Evolutionary conservation across 768 basidiomycete species (phyloP), one percentile per base, ranked within the genome.

Genomic region (Amanita phalloides): DNA sequence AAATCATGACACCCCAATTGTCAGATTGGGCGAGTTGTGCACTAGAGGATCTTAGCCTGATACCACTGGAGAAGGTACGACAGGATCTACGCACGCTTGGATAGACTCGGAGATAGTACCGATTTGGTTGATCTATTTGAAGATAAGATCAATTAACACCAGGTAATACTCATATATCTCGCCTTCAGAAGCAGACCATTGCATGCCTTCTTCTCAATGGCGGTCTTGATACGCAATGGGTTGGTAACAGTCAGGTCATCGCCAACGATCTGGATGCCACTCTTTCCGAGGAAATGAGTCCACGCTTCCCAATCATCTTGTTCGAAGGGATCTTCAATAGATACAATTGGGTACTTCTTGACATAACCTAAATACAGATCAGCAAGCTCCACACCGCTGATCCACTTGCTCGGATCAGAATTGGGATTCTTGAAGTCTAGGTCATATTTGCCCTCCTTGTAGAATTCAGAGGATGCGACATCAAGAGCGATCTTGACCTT

Each of bases 301-400:
- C 96, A 99, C 38, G 93, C 91, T 66, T 91, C 92, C 91, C 92
- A 97, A 74, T 99, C 96, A 66, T 99, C 96, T 75, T 99, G 94
- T 71, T 98, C 95, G 72, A 99, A 99, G 67, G 96, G 95, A 69
- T 99, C 96, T 73, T 95, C 93, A 60, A 94, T 79, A 30, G 91
- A 93, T 53, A 90, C 81, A 58, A 97, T 98, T 54, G 94, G 93
- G 77, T 98, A 97, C 72, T 94, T 86, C 71, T 90, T 77, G 66
- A 87, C 71, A 66, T 90, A 90, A 61, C 74, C 63, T 58, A 92
- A 67, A 78, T 98, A 99, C 62, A 94, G 74, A 48, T 93, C 88
- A 21, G 92, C 95, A 62, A 99, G 91, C 73, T 98, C 80, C 48
- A 75, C 72, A 57, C 95, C 96, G 35, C 88, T 75, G 71, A 97